These are phyloP conservation scores for Paramecium pentaurelia DNA, from an alignment of 73 alveolate genomes.

Conservation along the genomic window DNA sequence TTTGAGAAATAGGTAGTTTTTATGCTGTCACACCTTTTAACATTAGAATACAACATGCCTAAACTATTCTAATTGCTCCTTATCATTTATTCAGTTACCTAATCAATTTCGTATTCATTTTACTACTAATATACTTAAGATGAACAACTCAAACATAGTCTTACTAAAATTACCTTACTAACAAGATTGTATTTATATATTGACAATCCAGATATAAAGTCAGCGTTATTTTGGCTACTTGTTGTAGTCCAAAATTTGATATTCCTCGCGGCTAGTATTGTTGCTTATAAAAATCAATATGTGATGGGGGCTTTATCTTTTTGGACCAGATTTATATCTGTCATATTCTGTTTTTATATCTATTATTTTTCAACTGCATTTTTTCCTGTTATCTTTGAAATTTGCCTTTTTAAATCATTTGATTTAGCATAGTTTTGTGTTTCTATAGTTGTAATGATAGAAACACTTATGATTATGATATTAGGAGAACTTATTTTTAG, in stretches of 20 bases:
- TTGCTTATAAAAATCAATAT: not conserved
- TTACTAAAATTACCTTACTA: not conserved
- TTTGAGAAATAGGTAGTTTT: not conserved
- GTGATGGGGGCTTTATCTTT: not conserved
- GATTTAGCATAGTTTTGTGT: not conserved
- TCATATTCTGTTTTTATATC: not conserved
- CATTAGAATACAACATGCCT: not conserved
- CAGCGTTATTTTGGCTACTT: not conserved
- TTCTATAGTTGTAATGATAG: not conserved
- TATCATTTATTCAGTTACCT: not conserved
- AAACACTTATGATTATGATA: not conserved
- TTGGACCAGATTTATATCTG: not conserved
- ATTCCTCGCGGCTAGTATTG: not conserved
- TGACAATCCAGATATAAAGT: not conserved
- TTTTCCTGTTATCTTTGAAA: not conserved
- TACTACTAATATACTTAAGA: not conserved
- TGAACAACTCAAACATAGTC: not conserved
- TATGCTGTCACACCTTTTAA: not conserved
- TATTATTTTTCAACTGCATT: not conserved
- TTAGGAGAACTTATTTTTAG: not conserved
- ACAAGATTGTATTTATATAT: not conserved
- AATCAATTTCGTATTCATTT: not conserved
- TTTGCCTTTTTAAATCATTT: not conserved
- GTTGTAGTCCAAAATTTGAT: not conserved
- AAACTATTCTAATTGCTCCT: not conserved